Percentiles rank a stretch among this genome's conserved stretches.
phyloP scores from a whole-genome alignment of 768 basidiomycete species.

The Cubamyces sp. region DNA sequence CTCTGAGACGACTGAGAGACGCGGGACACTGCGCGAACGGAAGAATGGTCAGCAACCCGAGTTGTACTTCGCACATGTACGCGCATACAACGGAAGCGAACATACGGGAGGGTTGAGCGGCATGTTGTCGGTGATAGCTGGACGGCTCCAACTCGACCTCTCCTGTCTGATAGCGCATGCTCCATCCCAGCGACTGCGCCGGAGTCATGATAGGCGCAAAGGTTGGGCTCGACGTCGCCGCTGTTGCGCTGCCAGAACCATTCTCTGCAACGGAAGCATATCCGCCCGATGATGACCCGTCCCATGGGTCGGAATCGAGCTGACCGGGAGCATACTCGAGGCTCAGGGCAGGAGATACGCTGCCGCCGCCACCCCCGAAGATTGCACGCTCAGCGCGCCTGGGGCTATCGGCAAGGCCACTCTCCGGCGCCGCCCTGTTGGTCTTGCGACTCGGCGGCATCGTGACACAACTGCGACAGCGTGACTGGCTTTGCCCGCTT shows the following conservation, averaged over 20 bases:
- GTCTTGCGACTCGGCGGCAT: background rate
- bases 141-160: constrained; percentile 10
- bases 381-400: background rate
- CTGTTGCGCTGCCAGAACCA: background rate
- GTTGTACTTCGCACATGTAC: background rate
- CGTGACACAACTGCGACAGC: background rate
- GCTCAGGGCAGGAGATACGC: constrained; percentile 14
- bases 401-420: background rate
- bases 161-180: constrained; percentile 7
- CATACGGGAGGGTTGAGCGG: constrained; percentile 11
- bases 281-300: constrained; percentile 6
- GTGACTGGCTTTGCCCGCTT: too few relatives aligned
- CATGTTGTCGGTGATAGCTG: constrained; percentile 14
- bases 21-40: constrained; percentile 17
- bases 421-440: background rate
- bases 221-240: constrained; percentile 3
- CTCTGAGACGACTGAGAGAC: constrained; percentile 16
- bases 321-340: background rate
- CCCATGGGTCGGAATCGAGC: constrained; percentile 16
- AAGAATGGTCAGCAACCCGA: background rate
- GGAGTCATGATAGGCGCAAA: constrained; percentile 31
- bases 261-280: constrained; percentile 16
- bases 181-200: constrained; percentile 29
- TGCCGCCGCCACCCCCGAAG: background rate
- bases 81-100: background rate